Evolutionary conservation across 2,329 filamentous ascomycete genomes (phyloP), one percentile per base, ranked within the genome.

Genomic region (Aspergillus sergii): DNA sequence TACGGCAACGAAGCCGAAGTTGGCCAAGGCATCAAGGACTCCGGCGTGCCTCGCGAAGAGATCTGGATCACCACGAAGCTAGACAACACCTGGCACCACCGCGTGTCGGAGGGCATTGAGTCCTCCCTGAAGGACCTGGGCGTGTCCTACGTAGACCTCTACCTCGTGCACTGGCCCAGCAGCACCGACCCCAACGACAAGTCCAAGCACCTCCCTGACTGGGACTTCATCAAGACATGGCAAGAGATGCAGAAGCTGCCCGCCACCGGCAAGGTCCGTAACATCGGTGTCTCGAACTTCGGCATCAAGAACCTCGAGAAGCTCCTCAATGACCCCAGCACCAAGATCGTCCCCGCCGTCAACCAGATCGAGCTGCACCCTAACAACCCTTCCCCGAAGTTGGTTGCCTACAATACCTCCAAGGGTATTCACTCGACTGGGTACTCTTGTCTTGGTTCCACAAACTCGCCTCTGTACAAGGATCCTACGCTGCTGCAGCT

Each of bases 281-380:
- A 92, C 82, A 93, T 94, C 75, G 92, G 92, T 71, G 90, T 95
- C 62, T 93, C 91, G 78, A 96, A 96, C 85, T 95, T 96, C 77
- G 90, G 85, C 67, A 92, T 94, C 76, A 87, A 83, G 78, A 91
- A 95, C 79, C 82, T 95, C 43, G 90, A 94, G 84, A 91, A 87
- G 77, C 84, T 95, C 63, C 83, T 95, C 65, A 87, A 85, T 69
- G 85, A 90, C 70, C 76, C 73, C 89, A 88, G 76, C 89, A 77
- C 77, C 58, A 80, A 75, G 62, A 80, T 84, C 57, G 75, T 84
- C 57, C 81, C 84, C n/a, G 82, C 83, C 5, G 83, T 80, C 36
- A 82, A 84, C 71, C 83, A 87, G 73, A 75, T 86, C 56, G 85
- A 87, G 70, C 67, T 82, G 57, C 85, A 86, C 72, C 85, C 78